These are phyloP conservation scores for Halteria grandinella DNA, from an alignment of 73 alveolate genomes.

Conservation along the genomic window DNA sequence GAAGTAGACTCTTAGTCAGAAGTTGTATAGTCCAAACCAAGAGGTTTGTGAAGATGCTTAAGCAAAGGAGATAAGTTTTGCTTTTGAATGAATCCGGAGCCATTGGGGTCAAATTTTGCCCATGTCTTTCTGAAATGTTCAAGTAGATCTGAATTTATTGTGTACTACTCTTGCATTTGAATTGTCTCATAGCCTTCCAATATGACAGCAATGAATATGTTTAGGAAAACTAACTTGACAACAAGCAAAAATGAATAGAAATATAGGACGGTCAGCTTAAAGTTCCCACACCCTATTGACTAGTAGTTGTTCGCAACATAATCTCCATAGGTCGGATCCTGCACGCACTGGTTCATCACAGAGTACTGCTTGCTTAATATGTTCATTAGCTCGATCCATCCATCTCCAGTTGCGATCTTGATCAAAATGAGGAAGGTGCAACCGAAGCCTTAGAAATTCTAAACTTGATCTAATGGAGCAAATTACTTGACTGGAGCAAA, in stretches of 20 bases:
- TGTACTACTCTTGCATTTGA: background rate
- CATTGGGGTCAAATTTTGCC: constrained; percentile 69
- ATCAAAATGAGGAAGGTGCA: constrained; percentile 35
- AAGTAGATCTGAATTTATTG: constrained; percentile 34
- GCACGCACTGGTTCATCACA: constrained; percentile 30
- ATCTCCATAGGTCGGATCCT: constrained; percentile 51
- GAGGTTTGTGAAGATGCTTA: no score
- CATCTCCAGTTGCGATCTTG: constrained; percentile 68
- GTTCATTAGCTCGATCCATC: constrained; percentile 66
- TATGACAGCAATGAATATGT: constrained; percentile 50
- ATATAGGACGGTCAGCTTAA: background rate
- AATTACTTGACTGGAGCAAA: constrained; percentile 33
- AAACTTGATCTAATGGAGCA: constrained; percentile 1
- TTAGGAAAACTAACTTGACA: constrained; percentile 30
- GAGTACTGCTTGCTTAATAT: background rate
- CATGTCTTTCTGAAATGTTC: constrained; percentile 45
- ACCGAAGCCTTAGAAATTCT: constrained; percentile 40
- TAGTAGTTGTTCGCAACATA: constrained; percentile 6
- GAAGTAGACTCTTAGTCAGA: no score
- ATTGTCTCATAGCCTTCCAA: constrained; percentile 42
- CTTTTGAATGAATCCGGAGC: constrained; percentile 58
- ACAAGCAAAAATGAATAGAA: constrained; percentile 18
- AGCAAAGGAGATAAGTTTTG: no score
- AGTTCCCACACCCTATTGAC: constrained; percentile 46
- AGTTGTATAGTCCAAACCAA: no score